Percentiles rank a stretch among this genome's conserved stretches.
Conservation (phyloP, 305 asterid genomes). For the Fraxinus latifolia region DNA sequence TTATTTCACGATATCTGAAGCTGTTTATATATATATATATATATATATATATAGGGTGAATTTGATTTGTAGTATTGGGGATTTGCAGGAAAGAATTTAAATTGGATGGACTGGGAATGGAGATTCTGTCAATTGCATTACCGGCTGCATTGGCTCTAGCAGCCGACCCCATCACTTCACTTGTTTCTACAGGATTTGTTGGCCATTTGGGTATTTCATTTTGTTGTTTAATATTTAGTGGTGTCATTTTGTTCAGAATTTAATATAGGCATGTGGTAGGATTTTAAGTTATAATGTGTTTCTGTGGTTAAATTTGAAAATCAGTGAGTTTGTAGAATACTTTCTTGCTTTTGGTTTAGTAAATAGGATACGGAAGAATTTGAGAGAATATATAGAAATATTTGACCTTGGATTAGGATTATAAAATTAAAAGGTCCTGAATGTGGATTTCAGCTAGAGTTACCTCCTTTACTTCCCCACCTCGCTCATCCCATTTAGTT, state of each 20-base stretch:
- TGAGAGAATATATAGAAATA: not conserved
- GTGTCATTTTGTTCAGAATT: not conserved
- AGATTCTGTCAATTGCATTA: conserved; percentile 72
- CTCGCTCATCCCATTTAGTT: not conserved
- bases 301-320: not conserved
- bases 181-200: conserved; percentile 79
- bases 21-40: not conserved
- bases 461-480: not conserved
- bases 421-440: not conserved
- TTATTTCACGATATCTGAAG: not conserved
- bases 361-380: not conserved
- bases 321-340: not conserved
- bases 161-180: conserved; percentile 81
- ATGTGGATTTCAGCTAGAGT: not conserved
- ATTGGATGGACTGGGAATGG: conserved; percentile 63
- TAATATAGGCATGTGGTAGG: not conserved
- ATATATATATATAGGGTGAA: not conserved
- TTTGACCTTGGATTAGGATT: not conserved
- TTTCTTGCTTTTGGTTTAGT: not conserved
- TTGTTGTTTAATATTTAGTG: conserved; percentile 3
- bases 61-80: conserved; percentile 5
- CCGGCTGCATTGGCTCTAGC: conserved; percentile 94
- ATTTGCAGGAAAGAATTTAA: conserved; percentile 48
- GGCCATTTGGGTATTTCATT: conserved; percentile 75
- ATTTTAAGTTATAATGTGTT: not conserved